A percentile compares a stretch with the other conserved stretches of the same genome.
Conservation (phyloP, 495 filamentous ascomycete genomes). For the Aspergillus kassunensis region DNA sequence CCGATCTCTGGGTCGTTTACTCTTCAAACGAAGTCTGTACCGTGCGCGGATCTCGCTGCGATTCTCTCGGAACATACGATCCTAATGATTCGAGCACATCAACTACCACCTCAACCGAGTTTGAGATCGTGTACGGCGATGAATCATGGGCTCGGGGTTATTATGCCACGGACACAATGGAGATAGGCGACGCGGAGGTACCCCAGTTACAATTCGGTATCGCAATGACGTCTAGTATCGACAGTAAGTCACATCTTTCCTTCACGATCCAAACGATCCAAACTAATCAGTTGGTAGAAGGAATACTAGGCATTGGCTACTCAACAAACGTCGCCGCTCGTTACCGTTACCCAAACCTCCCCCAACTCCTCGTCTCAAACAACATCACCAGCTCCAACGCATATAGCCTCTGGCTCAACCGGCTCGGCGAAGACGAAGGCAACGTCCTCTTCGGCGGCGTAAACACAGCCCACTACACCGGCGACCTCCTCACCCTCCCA, state of each 20-base stretch:
- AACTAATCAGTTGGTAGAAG: slow-evolving; percentile 46
- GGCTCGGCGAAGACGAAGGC: slow-evolving; percentile 65
- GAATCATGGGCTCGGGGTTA: slow-evolving; percentile 66
- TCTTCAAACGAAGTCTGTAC: slow-evolving; percentile 17
- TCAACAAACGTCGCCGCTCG: background rate
- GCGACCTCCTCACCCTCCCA: slow-evolving; percentile 65
- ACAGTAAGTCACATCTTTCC: too few species aligned
- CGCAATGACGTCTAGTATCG: slow-evolving; percentile 58
- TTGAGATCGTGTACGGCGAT: slow-evolving; percentile 80
- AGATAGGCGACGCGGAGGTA: slow-evolving; percentile 56
- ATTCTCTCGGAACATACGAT: slow-evolving; percentile 45
- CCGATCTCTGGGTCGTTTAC: slow-evolving; percentile 66
- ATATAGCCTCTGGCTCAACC: slow-evolving; percentile 85
- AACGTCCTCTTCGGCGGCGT: slow-evolving; percentile 85
- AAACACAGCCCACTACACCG: slow-evolving; percentile 69
- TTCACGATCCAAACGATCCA: too few species aligned
- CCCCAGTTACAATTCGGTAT: slow-evolving; percentile 68
- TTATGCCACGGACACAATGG: slow-evolving; percentile 72
- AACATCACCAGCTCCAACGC: slow-evolving; percentile 63
- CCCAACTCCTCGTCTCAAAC: background rate
- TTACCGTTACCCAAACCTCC: slow-evolving; percentile 7
- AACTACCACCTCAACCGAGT: slow-evolving; percentile 57
- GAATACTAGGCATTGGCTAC: slow-evolving; percentile 85
- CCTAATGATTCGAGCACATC: slow-evolving; percentile 66
- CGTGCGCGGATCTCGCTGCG: slow-evolving; percentile 43